Base-by-base conservation (phyloP, 805 yeast species). In the Candida vartiovaarae region DNA sequence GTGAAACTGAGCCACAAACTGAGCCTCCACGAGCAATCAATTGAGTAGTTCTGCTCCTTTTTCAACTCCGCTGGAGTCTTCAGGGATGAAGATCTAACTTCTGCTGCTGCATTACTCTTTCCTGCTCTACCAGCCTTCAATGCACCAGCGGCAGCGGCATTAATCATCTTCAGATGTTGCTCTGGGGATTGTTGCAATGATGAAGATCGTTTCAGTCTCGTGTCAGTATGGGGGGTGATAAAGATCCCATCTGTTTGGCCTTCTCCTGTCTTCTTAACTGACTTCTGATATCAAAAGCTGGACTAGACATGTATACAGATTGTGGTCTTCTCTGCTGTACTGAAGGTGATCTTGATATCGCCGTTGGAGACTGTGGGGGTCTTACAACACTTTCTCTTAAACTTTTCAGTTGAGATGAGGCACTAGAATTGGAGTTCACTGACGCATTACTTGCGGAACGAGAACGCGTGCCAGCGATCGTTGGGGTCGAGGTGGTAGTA, bases 241-340 rank as follows among this genome's bases (percentile, higher is more conserved):
- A 29, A 8, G 47, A 39, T 9, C 45, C 46, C 3, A 51, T 50
- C 7, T 41, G 33, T 27, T 47, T 50, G 1, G 50, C 45, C 36
- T 37, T 44, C 35, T 52, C 57, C 37, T 56, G 60, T 44, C 60
- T 48, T 40, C 54, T 48, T 41, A 56, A 7, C 28, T 57, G 54
- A 5, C 58, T 45, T 48, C 61, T 47, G 32, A 57, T 56, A 41
- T 57, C 61, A 46, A 57, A 57, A 2, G 61, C 60, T 2, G 58
- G 53, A 35, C 49, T 52, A 5, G 59, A 53, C 40, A 50, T 47
- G 33, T 51, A 46, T 2, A 51, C 39, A 2, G 57, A 53, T 4
- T 48, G 44, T n/a, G 60, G 57, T 38, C 58, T 49, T 39, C 53
- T 41, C 2, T 29, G 38, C 34, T 51, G 47, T 1, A 49, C 9